Base-by-base conservation (phyloP, 2,329 filamentous ascomycete genomes). In the Stylonectria norvegica region DNA sequence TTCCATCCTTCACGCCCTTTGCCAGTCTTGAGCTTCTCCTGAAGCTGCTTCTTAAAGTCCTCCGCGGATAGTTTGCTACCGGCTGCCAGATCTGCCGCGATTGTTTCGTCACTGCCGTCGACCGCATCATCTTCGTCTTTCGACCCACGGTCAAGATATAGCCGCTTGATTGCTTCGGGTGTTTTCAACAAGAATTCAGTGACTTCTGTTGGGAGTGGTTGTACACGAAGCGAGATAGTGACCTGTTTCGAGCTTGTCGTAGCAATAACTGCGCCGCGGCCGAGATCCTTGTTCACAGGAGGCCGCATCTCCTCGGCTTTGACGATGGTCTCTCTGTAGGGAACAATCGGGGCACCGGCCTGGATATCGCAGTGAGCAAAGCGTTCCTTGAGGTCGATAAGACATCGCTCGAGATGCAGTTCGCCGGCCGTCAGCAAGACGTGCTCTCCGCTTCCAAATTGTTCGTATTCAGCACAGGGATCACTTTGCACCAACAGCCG, bases 341-440 rank as follows among this genome's bases (percentile, higher is more conserved):
- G 93, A 11, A 98, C 93, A 46, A 98, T 97, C 1, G 93, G 87
- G 30, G 88, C 87, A 41, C 93, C 90, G 19, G 88, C 88, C 59
- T 97, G 91, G 37, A 98, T 90, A 52, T 97, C 91, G 60, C 94
- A 97, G 49, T 81, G 84, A 5, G 93, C 91, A 60, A 95, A 98
- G 5, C 93, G 77, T 60, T 98, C 93, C 47, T 89, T 79, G 18
- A 98, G 72, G 69, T 98, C 93, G 38, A 93, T 95, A 43, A 98
- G 65, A 61, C 93, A 98, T 41, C 93, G 76, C 65, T 98, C 93
- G 3, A 98, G 73, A 67, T 98, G 93, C 51, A 98, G 62, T 64
- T 98, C 93, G 38, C 93, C 93, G 5, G 93, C 93, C 1, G 93
- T 97, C 25, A 95, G 67, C 16, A 98, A 80, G 29, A 98, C 93